Conservation (phyloP, 495 filamentous ascomycete genomes). For the Xylaria acuta region DNA sequence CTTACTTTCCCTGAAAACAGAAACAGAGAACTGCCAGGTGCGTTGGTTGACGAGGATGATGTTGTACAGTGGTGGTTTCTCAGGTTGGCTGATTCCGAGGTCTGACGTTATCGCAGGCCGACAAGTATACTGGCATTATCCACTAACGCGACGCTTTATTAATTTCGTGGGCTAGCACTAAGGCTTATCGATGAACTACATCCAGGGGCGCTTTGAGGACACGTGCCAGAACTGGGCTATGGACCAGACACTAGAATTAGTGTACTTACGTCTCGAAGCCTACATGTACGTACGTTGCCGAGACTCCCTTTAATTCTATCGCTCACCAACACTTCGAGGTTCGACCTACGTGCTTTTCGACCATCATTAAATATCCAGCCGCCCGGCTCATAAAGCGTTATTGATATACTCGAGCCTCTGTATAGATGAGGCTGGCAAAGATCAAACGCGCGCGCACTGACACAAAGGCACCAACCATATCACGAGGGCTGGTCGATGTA, state of each 20-base stretch:
- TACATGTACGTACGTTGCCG: not conserved
- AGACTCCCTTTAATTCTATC: not conserved
- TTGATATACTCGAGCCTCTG: not conserved
- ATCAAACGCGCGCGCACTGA: not conserved
- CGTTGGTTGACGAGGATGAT: not conserved
- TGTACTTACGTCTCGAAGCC: too few species aligned
- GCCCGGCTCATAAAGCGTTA: not conserved
- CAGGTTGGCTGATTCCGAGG: not conserved
- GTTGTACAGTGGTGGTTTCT: not conserved
- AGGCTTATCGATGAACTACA: constrained; percentile 6
- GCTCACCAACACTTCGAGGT: not conserved
- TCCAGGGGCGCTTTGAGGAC: constrained; percentile 32
- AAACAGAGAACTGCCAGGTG: not conserved
- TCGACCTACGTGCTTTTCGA: not conserved
- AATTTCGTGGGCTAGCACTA: constrained; percentile 19
- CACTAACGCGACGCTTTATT: constrained; percentile 32
- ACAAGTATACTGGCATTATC: constrained; percentile 11
- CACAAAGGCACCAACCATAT: not conserved
- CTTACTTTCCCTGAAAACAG: not conserved
- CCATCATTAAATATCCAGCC: too few species aligned
- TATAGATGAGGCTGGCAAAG: not conserved
- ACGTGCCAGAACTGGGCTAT: constrained; percentile 33
- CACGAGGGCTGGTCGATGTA: not conserved
- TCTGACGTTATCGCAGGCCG: not conserved
- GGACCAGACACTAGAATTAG: not conserved